Evolutionary conservation across 1,284 basidiomycete genomes (phyloP), one percentile per base, ranked within the genome.

Genomic region (Irpex sp.): DNA sequence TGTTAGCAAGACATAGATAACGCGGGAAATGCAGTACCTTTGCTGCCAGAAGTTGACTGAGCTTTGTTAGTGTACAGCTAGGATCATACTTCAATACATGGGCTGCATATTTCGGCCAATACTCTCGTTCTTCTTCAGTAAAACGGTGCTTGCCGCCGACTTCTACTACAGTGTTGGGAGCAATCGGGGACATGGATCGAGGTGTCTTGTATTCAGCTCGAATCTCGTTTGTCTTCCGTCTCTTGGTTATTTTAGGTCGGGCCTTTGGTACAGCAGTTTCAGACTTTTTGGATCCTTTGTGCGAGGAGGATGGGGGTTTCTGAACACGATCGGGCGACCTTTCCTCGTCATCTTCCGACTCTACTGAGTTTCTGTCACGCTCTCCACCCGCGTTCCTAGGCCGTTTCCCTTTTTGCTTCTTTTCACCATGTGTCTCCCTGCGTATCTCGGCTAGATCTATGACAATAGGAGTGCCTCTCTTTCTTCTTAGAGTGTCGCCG

Each of bases 111-210:
- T 72, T 68, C 59, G 70, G 68, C 31, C 75, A 72, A 64, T 84
- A 88, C 26, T 78, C 75, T 5, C 72, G 66, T 62, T 88, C 85
- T 26, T 72, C 75, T 40, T 76, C 69, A 5, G 85, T 81, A 68
- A 79, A 88, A 7, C 72, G 64, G 62, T 79, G 80, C 59, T 68
- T 77, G 13, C 77, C 76, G 51, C 61, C 63, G 62, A 58, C 70
- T 21, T 51, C 64, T 52, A 64, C 77, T 70, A 59, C 73, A 67
- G 63, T 73, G 54, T 61, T 60, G 13, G 73, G 73, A n/a, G 79
- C 74, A 1, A 81, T 80, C 13, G 84, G 84, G 1, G 82, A 77
- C 2, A 81, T 81, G 5, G 81, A 79, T 57, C 73, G 71, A 38
- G 65, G 64, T 11, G 54, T 15, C 13, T 36, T 36, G 26, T 31